Percentiles rank a stretch among this genome's conserved stretches.
Evolutionary conservation across 2,329 filamentous ascomycete genomes (phyloP).

Genomic region (Lachnellula hyalina): DNA sequence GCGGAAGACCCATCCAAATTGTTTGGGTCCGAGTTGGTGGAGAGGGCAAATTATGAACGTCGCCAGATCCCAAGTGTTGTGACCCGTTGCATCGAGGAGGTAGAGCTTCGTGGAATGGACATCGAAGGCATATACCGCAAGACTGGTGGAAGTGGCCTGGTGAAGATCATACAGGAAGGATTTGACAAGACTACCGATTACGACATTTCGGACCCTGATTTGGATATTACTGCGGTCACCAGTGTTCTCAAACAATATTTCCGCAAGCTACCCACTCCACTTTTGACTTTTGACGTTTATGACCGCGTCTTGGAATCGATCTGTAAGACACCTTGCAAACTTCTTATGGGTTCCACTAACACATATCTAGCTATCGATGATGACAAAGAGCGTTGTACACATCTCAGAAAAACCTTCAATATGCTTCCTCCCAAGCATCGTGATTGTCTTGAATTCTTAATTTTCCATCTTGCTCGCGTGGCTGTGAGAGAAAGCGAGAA

Average conservation of each 20-base stretch:
- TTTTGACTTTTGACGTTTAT: slow-evolving; percentile 91
- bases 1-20: slow-evolving; percentile 56
- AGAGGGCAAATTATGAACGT: slow-evolving; percentile 82
- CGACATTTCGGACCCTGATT: slow-evolving; percentile 86
- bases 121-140: slow-evolving; percentile 97
- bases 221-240: slow-evolving; percentile 95
- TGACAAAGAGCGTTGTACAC: slow-evolving; percentile 60
- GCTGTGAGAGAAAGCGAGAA: slow-evolving; percentile 80
- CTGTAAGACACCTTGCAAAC: slow-evolving; percentile 44
- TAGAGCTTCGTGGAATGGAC: slow-evolving; percentile 94
- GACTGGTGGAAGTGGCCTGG: slow-evolving; percentile 86
- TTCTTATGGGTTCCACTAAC: slow-evolving; percentile 21
- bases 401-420: slow-evolving; percentile 68
- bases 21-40: slow-evolving; percentile 84
- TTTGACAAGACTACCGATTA: slow-evolving; percentile 83
- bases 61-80: slow-evolving; percentile 87
- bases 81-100: slow-evolving; percentile 91
- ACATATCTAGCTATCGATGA: slow-evolving; percentile 53
- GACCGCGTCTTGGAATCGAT: slow-evolving; percentile 80
- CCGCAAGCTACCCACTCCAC: slow-evolving; percentile 80
- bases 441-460: slow-evolving; percentile 86
- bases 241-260: slow-evolving; percentile 97
- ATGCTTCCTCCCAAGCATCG: slow-evolving; percentile 77
- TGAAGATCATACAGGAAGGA: slow-evolving; percentile 83
- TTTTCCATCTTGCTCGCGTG: slow-evolving; percentile 88